Percentiles rank a stretch among this genome's conserved stretches.
phyloP scores from a whole-genome alignment of 164 flowering plant species.

The Chimonanthus salicifolius region DNA sequence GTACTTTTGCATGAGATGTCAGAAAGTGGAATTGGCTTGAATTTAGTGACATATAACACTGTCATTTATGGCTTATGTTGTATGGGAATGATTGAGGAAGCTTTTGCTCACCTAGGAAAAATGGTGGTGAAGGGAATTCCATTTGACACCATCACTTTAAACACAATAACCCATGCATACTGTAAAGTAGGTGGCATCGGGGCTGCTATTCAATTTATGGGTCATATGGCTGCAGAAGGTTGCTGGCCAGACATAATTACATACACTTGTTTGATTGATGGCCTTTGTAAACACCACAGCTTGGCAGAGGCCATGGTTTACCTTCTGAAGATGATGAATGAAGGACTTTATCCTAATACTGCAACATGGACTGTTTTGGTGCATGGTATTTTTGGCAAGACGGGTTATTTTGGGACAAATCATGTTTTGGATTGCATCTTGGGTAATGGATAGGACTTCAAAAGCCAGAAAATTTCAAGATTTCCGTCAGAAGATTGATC shows the following conservation, averaged over 20 bases:
- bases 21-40: conserved; percentile 33
- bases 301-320: conserved; percentile 46
- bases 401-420: conserved; percentile 21
- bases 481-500: no score
- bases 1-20: conserved; percentile 45
- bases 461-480: neutral
- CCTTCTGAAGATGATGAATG: conserved; percentile 52
- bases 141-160: conserved; percentile 57
- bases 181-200: conserved; percentile 49
- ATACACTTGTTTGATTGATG: conserved; percentile 57
- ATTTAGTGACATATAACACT: conserved; percentile 60
- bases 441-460: conserved; percentile 10
- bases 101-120: conserved; percentile 42
- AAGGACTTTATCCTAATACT: conserved; percentile 48
- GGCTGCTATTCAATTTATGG: conserved; percentile 40
- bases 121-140: conserved; percentile 57
- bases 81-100: conserved; percentile 39
- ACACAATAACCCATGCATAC: conserved; percentile 52
- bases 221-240: conserved; percentile 23
- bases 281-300: conserved; percentile 42
- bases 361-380: conserved; percentile 66
- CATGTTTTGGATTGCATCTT: conserved; percentile 24
- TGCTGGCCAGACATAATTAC: conserved; percentile 49
- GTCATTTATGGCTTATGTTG: conserved; percentile 45
- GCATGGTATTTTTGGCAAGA: conserved; percentile 31